Evolutionary conservation across 2,329 filamentous ascomycete genomes (phyloP), one percentile per base, ranked within the genome.

Genomic region (Sclerotinia minor): DNA sequence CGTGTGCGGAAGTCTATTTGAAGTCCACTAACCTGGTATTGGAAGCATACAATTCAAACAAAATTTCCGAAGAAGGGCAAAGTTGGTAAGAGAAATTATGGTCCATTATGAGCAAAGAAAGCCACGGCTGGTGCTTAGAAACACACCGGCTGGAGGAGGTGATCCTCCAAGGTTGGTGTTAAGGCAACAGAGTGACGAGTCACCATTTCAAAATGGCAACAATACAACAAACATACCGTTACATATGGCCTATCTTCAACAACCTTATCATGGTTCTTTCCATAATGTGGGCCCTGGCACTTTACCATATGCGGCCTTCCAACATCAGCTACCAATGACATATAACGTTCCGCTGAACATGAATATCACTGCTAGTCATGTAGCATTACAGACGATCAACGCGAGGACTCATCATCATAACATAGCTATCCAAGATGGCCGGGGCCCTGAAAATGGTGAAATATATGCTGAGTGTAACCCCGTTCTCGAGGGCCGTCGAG

Each of bases 91-190:
- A 44, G n/a, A 3, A 26, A 59, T 8, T 49, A 65, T 66, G 64
- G 64, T 66, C 21, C 24, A 66, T 41, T 66, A 66, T 58, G 64
- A 66, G 53, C 53, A 66, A 19, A 66, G 64, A 66, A 66, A 57
- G 32, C 41, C 64, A 17, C 54, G 64, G 26, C 29, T 66, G n/a
- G 64, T 66, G 29, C 53, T 66, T 9, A 66, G 64, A 41, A 49
- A 59, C n/a, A 29, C 17, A 15, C 44, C 41, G 13, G n/a, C 44
- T 38, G 41, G 64, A 60, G 44, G 1, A 11, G 3, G 29, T 5
- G 45, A 60, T 35, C 8, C 64, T 29, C n/a, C 53, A 38, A 38
- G 64, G 24, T 11, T 59, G 26, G 13, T 60, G 5, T 50, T 66
- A 1, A 50, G 64, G 19, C 41, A 47, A 26, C 64, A 49, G 26